A percentile compares a stretch with the other conserved stretches of the same genome.
These are phyloP conservation scores for Mucor ambiguus DNA, from an alignment of 371 early-diverging fungal species.

Conservation along the genomic window DNA sequence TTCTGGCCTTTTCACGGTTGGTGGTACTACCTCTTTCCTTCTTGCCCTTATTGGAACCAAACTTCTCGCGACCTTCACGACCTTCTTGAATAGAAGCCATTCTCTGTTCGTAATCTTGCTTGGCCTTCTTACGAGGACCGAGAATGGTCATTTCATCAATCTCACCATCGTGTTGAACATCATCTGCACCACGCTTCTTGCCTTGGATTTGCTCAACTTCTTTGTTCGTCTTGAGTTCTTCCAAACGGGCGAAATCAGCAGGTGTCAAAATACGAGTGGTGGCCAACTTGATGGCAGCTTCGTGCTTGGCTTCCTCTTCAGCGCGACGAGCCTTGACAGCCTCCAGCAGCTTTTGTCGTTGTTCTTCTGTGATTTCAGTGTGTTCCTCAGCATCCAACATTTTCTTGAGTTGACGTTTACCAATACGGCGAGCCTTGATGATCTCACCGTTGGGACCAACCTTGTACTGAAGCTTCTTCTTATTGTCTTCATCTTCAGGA, in stretches of 20 bases:
- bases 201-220: slow-evolving; percentile 47
- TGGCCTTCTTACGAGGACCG: slow-evolving; percentile 84
- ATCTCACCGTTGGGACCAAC: slow-evolving; percentile 28
- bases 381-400: slow-evolving; percentile 49
- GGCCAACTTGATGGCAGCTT: slow-evolving; percentile 46
- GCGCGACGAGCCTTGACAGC: slow-evolving; percentile 41
- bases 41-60: slow-evolving; percentile 83
- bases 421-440: slow-evolving; percentile 42
- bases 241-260: slow-evolving; percentile 87
- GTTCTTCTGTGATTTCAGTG: slow-evolving; percentile 54
- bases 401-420: slow-evolving; percentile 53
- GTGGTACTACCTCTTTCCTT: slow-evolving; percentile 82
- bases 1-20: slow-evolving; percentile 91
- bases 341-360: slow-evolving; percentile 40
- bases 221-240: slow-evolving; percentile 67
- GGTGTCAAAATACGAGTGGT: slow-evolving; percentile 82
- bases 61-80: slow-evolving; percentile 91
- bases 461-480: slow-evolving; percentile 33
- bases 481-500: slow-evolving; percentile 28
- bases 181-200: slow-evolving; percentile 47
- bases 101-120: slow-evolving; percentile 91
- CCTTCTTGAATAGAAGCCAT: slow-evolving; percentile 84
- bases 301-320: slow-evolving; percentile 45
- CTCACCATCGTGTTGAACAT: slow-evolving; percentile 48
- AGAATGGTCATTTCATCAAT: slow-evolving; percentile 76